Evolutionary conservation across 106 monocot species (phyloP).

Genomic region (Allium cepa): DNA sequence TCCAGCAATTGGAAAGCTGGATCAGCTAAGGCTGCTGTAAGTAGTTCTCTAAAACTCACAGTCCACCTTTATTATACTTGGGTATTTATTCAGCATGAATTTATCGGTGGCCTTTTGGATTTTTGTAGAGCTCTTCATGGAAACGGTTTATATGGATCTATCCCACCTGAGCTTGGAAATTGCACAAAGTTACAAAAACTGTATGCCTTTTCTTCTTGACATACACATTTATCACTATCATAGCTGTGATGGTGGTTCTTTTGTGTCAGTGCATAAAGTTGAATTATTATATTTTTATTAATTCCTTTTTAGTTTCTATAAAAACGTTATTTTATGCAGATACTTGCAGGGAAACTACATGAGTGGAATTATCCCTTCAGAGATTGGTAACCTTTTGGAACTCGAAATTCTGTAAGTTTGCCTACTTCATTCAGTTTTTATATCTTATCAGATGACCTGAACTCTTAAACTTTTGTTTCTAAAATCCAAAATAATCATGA

Average conservation of each 20-base stretch:
- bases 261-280: too few relatives aligned
- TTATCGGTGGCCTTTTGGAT: not conserved
- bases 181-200: constrained; percentile 75
- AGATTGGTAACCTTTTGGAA: constrained; percentile 64
- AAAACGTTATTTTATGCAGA: constrained; percentile 19
- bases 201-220: constrained; percentile 35
- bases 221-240: not conserved
- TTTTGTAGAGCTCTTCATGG: constrained; percentile 67
- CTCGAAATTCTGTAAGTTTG: constrained; percentile 77
- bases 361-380: constrained; percentile 75
- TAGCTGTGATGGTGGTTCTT: too few relatives aligned
- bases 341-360: constrained; percentile 89
- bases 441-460: not conserved
- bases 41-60: constrained; percentile 15
- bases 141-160: constrained; percentile 82
- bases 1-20: constrained; percentile 80
- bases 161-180: constrained; percentile 84
- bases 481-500: not conserved
- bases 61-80: too few relatives aligned
- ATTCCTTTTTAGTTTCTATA: too few relatives aligned
- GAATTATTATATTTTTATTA: too few relatives aligned
- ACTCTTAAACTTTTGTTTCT: not conserved
- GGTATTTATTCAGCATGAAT: too few relatives aligned
- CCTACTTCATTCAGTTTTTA: not conserved
- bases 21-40: constrained; percentile 60